These are phyloP conservation scores for Aspergillus tanneri DNA, from an alignment of 2,329 filamentous ascomycete species.

Conservation along the genomic window DNA sequence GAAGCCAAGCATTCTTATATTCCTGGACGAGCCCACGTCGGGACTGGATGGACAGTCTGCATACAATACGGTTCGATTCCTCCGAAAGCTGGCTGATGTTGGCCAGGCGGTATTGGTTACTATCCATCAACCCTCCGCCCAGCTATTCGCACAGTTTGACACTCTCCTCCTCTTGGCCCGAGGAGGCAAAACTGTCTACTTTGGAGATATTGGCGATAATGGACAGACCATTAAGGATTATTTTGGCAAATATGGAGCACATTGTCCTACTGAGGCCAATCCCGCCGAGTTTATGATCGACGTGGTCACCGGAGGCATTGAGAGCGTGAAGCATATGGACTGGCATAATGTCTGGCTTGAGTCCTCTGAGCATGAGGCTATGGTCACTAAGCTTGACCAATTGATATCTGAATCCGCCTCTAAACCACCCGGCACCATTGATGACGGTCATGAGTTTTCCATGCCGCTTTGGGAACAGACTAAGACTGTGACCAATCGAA, in stretches of 20 bases:
- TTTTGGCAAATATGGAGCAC: slow-evolving; percentile 62
- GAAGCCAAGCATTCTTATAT: slow-evolving; percentile 63
- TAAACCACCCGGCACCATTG: slow-evolving; percentile 43
- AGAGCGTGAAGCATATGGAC: slow-evolving; percentile 47
- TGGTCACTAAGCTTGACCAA: slow-evolving; percentile 61
- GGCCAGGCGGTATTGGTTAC: slow-evolving; percentile 68
- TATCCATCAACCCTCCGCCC: slow-evolving; percentile 65
- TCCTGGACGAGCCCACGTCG: slow-evolving; percentile 67
- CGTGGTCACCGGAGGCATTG: slow-evolving; percentile 41
- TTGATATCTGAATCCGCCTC: slow-evolving; percentile 51
- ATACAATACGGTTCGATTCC: slow-evolving; percentile 62
- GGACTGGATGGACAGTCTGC: slow-evolving; percentile 66
- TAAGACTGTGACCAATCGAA: slow-evolving; percentile 62
- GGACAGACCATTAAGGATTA: slow-evolving; percentile 62
- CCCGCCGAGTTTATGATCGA: slow-evolving; percentile 58
- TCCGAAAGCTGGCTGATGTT: slow-evolving; percentile 61
- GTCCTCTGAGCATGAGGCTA: slow-evolving; percentile 57
- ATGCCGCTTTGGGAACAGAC: slow-evolving; percentile 62
- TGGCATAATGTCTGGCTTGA: slow-evolving; percentile 70
- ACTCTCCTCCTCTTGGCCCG: slow-evolving; percentile 64
- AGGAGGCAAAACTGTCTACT: slow-evolving; percentile 67
- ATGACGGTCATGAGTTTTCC: slow-evolving; percentile 57
- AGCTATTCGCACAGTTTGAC: slow-evolving; percentile 66
- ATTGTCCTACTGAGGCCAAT: slow-evolving; percentile 60
- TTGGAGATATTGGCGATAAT: slow-evolving; percentile 63